Evolutionary conservation across 768 basidiomycete genomes (phyloP).

Genomic region (Suillus discolor): DNA sequence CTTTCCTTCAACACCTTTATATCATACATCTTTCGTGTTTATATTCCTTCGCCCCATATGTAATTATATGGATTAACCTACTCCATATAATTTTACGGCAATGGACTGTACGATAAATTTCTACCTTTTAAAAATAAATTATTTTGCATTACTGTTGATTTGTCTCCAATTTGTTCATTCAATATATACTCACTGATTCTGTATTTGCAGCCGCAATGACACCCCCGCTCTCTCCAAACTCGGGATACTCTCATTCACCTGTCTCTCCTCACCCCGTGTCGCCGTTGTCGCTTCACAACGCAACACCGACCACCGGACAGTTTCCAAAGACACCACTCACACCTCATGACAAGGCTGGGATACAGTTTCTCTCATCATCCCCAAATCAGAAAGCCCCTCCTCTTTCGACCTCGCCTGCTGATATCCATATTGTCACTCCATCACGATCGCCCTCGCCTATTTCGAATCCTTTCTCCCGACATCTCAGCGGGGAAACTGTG

Average conservation of each 20-base stretch:
- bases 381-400: slow-evolving; percentile 21
- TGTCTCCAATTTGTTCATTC: background rate
- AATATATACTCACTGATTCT: background rate
- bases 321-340: slow-evolving; percentile 18
- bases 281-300: slow-evolving; percentile 22
- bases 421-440: slow-evolving; percentile 30
- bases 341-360: slow-evolving; percentile 19
- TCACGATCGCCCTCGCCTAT: slow-evolving; percentile 42
- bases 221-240: slow-evolving; percentile 37
- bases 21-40: background rate
- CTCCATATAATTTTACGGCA: background rate
- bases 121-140: background rate
- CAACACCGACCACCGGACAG: slow-evolving; percentile 18
- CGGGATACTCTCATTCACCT: slow-evolving; percentile 34
- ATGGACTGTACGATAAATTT: no score
- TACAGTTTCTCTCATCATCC: slow-evolving; percentile 8
- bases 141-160: background rate
- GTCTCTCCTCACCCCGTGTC: slow-evolving; percentile 33
- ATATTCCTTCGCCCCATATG: background rate
- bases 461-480: slow-evolving; percentile 91
- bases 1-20: slow-evolving; percentile 9
- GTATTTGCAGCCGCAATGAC: slow-evolving; percentile 27
- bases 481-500: slow-evolving; percentile 75
- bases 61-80: background rate
- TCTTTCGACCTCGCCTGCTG: slow-evolving; percentile 23